Conservation (phyloP, 306 rosid species). For the Pueraria montana region DNA sequence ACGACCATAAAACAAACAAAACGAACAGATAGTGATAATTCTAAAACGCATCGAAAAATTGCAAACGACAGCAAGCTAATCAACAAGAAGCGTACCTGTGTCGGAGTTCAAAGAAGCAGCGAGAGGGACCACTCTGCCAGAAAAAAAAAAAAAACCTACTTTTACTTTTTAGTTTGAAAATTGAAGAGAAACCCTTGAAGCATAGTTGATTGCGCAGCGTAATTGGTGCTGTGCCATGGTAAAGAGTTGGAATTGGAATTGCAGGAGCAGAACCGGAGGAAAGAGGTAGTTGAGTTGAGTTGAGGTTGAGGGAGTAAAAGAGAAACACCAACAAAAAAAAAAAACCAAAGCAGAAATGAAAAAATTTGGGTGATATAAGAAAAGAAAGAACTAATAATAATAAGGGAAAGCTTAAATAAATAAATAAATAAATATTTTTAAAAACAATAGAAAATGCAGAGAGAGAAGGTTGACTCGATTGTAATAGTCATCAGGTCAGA, state of each 20-base stretch:
- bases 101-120: conserved; percentile 29
- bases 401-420: background rate
- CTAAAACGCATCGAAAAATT: conserved; percentile 10
- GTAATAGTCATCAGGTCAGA: conserved; percentile 49
- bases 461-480: conserved; percentile 58
- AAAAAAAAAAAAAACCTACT: conserved; percentile 38
- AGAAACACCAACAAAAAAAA: background rate
- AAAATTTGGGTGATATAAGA: background rate
- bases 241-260: conserved; percentile 39
- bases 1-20: background rate
- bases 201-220: conserved; percentile 36
- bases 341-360: background rate
- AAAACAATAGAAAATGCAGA: background rate
- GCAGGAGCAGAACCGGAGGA: conserved; percentile 3
- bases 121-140: conserved; percentile 2
- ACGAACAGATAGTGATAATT: conserved; percentile 31
- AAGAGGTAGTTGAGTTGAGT: background rate
- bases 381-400: background rate
- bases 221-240: conserved; percentile 47
- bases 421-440: background rate
- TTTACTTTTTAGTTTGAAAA: conserved; percentile 22
- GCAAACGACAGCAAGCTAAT: conserved; percentile 17
- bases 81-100: conserved; percentile 41
- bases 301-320: conserved; percentile 20
- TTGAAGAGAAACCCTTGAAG: conserved; percentile 31